Base-by-base conservation (phyloP, 495 filamentous ascomycete genomes). In the Pyronema domesticum region DNA sequence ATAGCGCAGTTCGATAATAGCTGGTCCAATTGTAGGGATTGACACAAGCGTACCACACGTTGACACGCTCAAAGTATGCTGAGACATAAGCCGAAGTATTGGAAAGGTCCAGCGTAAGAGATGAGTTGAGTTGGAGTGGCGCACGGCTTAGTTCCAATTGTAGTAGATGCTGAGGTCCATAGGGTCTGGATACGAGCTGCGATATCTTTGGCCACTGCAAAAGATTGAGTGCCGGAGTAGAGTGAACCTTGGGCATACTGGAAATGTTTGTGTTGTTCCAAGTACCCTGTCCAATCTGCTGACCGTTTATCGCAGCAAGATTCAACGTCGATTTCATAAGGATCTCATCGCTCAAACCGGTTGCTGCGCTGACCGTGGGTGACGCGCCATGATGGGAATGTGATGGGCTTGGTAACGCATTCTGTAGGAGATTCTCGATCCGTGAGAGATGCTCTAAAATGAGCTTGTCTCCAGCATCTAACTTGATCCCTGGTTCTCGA, bases 31-130 rank as follows among this genome's bases (percentile, higher is more conserved):
- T 83, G 67, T 81, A 84, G 18, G 85, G 85, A 66, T 86, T 88
- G 51, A 89, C 83, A 65, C 81, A 85, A 35, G 85, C 84, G 58
- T 88, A 88, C 82, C 84, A 89, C 5, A 85, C 74, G 62, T 88
- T 88, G 54, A 85, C 85, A 19, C 80, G 74, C 43, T 81, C 77
- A 59, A 89, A 89, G 68, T 83, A 88, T 7, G 83, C 76, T 62
- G 80, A 76, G 48, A 85, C 79, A 67, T 86, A 86, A 11, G 75
- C 71, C 18, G 76, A 72, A n/a, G 81, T 81, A 67, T 87, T 84
- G 17, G 80, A 80, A 59, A 88, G 65, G 64, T 88, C 83, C 36
- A 85, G 73, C 7, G 79, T 79, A 9, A 82, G 69, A 30, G 76
- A 77, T 34, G 71, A 62, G 40, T 66, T 68, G 48, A 76, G 64